Conservation (phyloP, 2,329 filamentous ascomycete genomes). For the Ophiostoma sp. region DNA sequence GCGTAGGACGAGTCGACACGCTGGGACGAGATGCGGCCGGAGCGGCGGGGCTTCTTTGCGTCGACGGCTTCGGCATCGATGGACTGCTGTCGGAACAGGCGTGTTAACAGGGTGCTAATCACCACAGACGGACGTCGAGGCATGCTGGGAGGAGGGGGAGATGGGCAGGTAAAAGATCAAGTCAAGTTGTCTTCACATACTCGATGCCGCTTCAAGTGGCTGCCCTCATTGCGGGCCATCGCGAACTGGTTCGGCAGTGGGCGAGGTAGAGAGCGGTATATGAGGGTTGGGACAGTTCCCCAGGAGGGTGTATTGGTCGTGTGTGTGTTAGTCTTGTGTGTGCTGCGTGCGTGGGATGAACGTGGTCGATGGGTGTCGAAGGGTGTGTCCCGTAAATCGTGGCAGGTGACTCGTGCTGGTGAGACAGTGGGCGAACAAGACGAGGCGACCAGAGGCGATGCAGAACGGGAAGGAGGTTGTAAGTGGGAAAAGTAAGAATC, state of each 20-base stretch:
- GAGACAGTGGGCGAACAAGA: conserved; percentile 7
- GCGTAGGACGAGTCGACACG: conserved; percentile 37
- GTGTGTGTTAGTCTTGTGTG: background rate
- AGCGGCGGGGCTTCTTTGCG: conserved; percentile 81
- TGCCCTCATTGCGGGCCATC: conserved; percentile 33
- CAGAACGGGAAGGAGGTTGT: background rate
- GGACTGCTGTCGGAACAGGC: conserved; percentile 56
- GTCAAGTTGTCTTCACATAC: conserved; percentile 30
- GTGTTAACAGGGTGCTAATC: conserved; percentile 23
- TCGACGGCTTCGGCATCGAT: conserved; percentile 59
- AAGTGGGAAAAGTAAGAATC: background rate
- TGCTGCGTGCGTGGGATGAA: background rate
- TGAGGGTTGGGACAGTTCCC: background rate
- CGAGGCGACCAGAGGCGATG: background rate
- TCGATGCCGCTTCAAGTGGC: conserved; percentile 36
- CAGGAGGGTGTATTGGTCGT: background rate
- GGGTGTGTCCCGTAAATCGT: background rate
- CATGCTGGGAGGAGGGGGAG: background rate
- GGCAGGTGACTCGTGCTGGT: conserved; percentile 19
- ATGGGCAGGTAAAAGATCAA: background rate
- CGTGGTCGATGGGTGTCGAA: background rate
- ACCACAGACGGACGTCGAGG: background rate
- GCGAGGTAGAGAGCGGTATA: background rate
- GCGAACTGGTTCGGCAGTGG: conserved; percentile 3
- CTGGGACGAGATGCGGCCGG: conserved; percentile 67